phyloP scores from a whole-genome alignment of 2,329 filamentous ascomycete species.

The Alternaria burnsii region DNA sequence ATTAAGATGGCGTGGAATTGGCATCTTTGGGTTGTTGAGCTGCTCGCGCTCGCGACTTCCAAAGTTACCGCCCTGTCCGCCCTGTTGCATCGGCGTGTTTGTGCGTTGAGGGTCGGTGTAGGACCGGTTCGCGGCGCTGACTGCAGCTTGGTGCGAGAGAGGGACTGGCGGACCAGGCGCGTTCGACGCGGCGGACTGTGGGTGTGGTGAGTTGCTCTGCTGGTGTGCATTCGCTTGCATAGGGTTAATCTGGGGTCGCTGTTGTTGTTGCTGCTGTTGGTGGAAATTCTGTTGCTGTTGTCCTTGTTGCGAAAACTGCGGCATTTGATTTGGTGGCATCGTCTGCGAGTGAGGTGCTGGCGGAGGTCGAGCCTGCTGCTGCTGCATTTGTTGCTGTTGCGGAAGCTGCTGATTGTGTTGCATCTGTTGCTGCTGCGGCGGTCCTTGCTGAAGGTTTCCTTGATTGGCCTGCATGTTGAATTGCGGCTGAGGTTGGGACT shows the following conservation, averaged over 20 bases:
- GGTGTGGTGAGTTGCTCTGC: conserved; percentile 50
- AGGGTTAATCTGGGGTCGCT: conserved; percentile 49
- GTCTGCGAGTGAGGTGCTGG: conserved; percentile 41
- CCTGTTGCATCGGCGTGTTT: conserved; percentile 45
- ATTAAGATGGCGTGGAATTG: conserved; percentile 82
- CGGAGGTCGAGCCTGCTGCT: conserved; percentile 35
- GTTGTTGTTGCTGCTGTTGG: conserved; percentile 37
- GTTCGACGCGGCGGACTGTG: conserved; percentile 45
- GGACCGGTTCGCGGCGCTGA: conserved; percentile 52
- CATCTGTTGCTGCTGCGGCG: conserved; percentile 28
- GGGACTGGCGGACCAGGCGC: conserved; percentile 47
- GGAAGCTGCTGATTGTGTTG: conserved; percentile 30
- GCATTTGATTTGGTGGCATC: conserved; percentile 40
- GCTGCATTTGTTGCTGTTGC: conserved; percentile 30
- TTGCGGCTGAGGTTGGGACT: conserved; percentile 16
- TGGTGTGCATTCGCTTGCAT: conserved; percentile 46
- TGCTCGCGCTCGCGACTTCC: conserved; percentile 51
- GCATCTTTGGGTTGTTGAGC: conserved; percentile 70
- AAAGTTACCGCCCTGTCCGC: conserved; percentile 41
- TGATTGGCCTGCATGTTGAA: conserved; percentile 38
- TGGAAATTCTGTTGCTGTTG: conserved; percentile 44
- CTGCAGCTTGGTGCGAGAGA: conserved; percentile 56
- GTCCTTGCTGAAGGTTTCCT: conserved; percentile 31
- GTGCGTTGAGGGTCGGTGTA: conserved; percentile 49
- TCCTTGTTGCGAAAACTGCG: conserved; percentile 37